Conservation (phyloP, 2,329 filamentous ascomycete genomes). For the Colletotrichum sp. region DNA sequence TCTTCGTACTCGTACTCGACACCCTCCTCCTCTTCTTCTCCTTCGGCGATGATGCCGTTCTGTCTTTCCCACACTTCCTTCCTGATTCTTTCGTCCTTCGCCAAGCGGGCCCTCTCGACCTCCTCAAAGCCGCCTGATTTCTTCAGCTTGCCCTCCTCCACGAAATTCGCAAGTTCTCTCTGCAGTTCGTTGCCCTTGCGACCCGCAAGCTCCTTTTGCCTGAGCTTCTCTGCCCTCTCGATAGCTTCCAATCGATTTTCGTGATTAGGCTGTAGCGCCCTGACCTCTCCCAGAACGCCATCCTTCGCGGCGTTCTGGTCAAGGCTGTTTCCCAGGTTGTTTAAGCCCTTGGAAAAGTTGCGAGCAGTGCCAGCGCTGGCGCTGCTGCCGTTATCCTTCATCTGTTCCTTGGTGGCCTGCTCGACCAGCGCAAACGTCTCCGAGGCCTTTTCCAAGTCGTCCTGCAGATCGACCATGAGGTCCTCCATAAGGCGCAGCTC, state of each 20-base stretch:
- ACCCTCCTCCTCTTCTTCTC: conserved; percentile 35
- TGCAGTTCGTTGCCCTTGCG: conserved; percentile 79
- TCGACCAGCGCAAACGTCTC: conserved; percentile 96
- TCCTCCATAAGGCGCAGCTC: conserved; percentile 97
- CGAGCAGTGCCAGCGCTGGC: conserved; percentile 56
- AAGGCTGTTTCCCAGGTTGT: conserved; percentile 54
- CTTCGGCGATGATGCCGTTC: conserved; percentile 56
- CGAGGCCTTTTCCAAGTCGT: conserved; percentile 92
- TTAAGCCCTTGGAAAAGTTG: conserved; percentile 58
- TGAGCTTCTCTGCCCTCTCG: conserved; percentile 90
- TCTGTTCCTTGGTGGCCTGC: conserved; percentile 97
- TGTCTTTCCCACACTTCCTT: conserved; percentile 77
- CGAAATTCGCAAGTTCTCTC: conserved; percentile 84
- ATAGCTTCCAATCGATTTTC: conserved; percentile 93
- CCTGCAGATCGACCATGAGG: conserved; percentile 86
- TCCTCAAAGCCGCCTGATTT: conserved; percentile 97
- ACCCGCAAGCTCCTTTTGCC: conserved; percentile 85
- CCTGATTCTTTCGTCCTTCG: conserved; percentile 86
- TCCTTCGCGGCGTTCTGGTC: conserved; percentile 89
- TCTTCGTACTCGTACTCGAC: conserved; percentile 25
- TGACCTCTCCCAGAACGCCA: conserved; percentile 88
- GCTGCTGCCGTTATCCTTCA: conserved; percentile 71
- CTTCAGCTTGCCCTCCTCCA: conserved; percentile 89
- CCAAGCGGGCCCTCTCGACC: conserved; percentile 81
- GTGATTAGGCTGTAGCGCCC: conserved; percentile 92